phyloP scores from a whole-genome alignment of 1,284 basidiomycete species.

The Cryptococcus amylolentus region DNA sequence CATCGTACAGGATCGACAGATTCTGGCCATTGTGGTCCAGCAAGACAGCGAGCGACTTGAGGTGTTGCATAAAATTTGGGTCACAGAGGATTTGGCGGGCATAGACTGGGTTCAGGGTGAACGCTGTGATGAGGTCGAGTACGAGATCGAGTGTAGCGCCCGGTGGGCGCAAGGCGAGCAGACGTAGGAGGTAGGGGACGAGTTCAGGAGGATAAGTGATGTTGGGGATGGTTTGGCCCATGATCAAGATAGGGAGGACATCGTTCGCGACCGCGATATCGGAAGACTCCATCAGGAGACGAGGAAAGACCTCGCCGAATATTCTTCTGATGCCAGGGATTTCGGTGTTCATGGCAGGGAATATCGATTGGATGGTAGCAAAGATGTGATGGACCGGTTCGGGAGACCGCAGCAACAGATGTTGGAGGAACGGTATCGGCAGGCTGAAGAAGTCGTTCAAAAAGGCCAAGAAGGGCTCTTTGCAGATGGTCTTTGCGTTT shows the following conservation, averaged over 20 bases:
- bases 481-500: slow-evolving; percentile 33
- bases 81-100: slow-evolving; percentile 29
- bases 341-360: slow-evolving; percentile 18
- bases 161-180: slow-evolving; percentile 35
- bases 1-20: slow-evolving; percentile 17
- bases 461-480: slow-evolving; percentile 22
- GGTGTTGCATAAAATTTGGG: slow-evolving; percentile 26
- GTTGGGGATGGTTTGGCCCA: slow-evolving; percentile 19
- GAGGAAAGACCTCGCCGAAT: slow-evolving; percentile 27
- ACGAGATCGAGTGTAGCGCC: slow-evolving; percentile 32
- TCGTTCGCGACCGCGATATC: slow-evolving; percentile 32
- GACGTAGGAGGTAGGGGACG: slow-evolving; percentile 34
- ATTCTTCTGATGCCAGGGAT: slow-evolving; percentile 3
- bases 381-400: slow-evolving; percentile 40
- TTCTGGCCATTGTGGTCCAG: slow-evolving; percentile 27
- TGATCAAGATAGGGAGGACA: slow-evolving; percentile 36
- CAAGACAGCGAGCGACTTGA: slow-evolving; percentile 29
- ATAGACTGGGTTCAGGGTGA: slow-evolving; percentile 22
- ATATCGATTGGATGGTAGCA: slow-evolving; percentile 28
- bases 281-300: slow-evolving; percentile 32
- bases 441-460: slow-evolving; percentile 36
- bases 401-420: slow-evolving; percentile 28
- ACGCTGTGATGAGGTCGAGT: slow-evolving; percentile 39
- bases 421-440: slow-evolving; percentile 31
- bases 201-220: slow-evolving; percentile 24